Evolutionary conservation across 2,329 filamentous ascomycete species (phyloP).

Genomic region (Penicillium sclerotigenum): DNA sequence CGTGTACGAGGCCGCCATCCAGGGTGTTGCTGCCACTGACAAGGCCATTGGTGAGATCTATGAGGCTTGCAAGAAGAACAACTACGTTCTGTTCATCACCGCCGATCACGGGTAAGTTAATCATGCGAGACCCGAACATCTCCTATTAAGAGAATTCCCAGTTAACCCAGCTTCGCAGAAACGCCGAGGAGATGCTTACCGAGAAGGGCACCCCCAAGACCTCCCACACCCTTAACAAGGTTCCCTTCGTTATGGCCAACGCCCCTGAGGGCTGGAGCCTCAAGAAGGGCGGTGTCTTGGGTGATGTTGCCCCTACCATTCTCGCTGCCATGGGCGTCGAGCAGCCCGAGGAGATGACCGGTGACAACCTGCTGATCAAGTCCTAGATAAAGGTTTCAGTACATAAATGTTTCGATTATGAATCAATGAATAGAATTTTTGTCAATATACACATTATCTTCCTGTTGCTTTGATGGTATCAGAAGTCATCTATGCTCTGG

Average conservation of each 20-base stretch:
- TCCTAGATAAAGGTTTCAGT: slow-evolving; percentile 30
- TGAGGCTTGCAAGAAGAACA: slow-evolving; percentile 88
- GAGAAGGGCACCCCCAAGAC: slow-evolving; percentile 95
- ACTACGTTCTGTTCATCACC: slow-evolving; percentile 92
- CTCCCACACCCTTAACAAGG: slow-evolving; percentile 95
- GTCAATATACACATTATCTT: slow-evolving; percentile 21
- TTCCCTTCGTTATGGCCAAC: slow-evolving; percentile 97
- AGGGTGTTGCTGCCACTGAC: slow-evolving; percentile 82
- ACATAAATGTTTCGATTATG: slow-evolving; percentile 18
- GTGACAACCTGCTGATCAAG: slow-evolving; percentile 78
- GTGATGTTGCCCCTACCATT: slow-evolving; percentile 94
- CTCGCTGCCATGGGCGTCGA: slow-evolving; percentile 86
- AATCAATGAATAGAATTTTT: slow-evolving; percentile 24
- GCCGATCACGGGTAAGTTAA: slow-evolving; percentile 76
- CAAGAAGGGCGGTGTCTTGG: slow-evolving; percentile 83
- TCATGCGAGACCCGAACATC: not conserved
- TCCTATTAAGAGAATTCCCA: not conserved
- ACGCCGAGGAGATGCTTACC: slow-evolving; percentile 99
- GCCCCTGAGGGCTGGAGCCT: slow-evolving; percentile 85
- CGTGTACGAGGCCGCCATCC: slow-evolving; percentile 88
- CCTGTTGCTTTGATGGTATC: not conserved
- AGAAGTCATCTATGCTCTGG: not conserved
- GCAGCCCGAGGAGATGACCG: slow-evolving; percentile 89
- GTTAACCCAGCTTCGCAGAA: slow-evolving; percentile 48
- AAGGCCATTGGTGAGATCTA: slow-evolving; percentile 90